Conservation (phyloP, 177 flowering plant species). For the Vitis hybrid region DNA sequence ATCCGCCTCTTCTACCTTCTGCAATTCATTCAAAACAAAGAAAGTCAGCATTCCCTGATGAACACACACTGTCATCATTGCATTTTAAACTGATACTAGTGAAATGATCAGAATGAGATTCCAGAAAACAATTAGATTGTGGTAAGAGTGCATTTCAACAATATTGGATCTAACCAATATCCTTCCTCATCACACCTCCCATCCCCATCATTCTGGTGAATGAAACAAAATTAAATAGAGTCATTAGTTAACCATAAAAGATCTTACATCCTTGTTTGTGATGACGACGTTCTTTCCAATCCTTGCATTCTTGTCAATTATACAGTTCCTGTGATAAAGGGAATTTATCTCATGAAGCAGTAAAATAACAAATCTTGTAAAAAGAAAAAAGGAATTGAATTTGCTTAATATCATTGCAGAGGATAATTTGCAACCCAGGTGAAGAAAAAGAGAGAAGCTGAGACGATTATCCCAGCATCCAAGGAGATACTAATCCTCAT, state of each 20-base stretch:
- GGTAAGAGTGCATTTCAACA: no score
- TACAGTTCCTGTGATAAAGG: slow-evolving; percentile 1
- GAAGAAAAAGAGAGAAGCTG: no score
- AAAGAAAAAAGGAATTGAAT: no score
- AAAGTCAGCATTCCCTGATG: not conserved
- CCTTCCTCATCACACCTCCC: not conserved
- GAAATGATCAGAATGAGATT: no score
- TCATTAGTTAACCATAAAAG: not conserved
- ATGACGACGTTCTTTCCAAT: slow-evolving; percentile 16
- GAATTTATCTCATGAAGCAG: not conserved
- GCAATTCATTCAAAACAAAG: not conserved
- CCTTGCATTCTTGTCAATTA: slow-evolving; percentile 20
- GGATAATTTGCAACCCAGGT: no score
- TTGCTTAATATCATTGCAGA: not conserved
- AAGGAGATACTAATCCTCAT: not conserved
- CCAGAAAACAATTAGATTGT: no score
- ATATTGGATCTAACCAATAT: no score
- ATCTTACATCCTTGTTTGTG: slow-evolving; percentile 12
- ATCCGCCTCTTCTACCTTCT: slow-evolving; percentile 15
- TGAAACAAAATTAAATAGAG: not conserved
- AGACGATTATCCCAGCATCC: not conserved
- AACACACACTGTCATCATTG: not conserved
- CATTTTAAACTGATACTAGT: no score
- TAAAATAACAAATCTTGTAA: not conserved
- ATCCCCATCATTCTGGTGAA: not conserved